A percentile compares a stretch with the other conserved stretches of the same genome.
phyloP scores from a whole-genome alignment of 2,329 filamentous ascomycete species.

The Aspergillus sp. region DNA sequence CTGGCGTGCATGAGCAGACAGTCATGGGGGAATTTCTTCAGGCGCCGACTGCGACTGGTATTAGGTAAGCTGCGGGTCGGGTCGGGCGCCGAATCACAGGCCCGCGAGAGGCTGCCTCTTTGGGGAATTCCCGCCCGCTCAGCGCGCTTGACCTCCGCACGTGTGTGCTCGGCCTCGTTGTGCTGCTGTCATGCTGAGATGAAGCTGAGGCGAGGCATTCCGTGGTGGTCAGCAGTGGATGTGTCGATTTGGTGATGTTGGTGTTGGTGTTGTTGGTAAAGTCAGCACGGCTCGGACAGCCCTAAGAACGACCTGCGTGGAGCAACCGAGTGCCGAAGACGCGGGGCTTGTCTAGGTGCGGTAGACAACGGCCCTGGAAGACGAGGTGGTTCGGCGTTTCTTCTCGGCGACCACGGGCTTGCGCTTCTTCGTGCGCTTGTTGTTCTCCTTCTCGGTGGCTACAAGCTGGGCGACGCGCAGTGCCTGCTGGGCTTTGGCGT shows the following conservation, averaged over 20 bases:
- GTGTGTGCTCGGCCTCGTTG: neutral
- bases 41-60: constrained; percentile 23
- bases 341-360: constrained; percentile 10
- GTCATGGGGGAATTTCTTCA: constrained; percentile 9
- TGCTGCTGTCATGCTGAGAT: neutral
- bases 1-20: neutral
- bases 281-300: neutral
- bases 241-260: neutral
- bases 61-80: constrained; percentile 19
- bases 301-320: neutral
- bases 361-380: constrained; percentile 15
- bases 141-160: neutral
- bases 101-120: neutral
- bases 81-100: neutral
- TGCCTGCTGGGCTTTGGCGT: constrained; percentile 42
- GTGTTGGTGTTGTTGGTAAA: neutral
- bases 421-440: constrained; percentile 31
- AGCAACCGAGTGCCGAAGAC: neutral
- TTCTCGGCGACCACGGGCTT: constrained; percentile 24
- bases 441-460: constrained; percentile 23
- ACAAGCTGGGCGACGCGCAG: constrained; percentile 35
- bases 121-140: neutral
- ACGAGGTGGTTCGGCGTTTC: constrained; percentile 27
- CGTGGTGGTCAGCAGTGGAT: neutral
- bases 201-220: neutral